Evolutionary conservation across 2,329 filamentous ascomycete species (phyloP), one percentile per base, ranked within the genome.

Genomic region (Lasiodiplodia sp.): DNA sequence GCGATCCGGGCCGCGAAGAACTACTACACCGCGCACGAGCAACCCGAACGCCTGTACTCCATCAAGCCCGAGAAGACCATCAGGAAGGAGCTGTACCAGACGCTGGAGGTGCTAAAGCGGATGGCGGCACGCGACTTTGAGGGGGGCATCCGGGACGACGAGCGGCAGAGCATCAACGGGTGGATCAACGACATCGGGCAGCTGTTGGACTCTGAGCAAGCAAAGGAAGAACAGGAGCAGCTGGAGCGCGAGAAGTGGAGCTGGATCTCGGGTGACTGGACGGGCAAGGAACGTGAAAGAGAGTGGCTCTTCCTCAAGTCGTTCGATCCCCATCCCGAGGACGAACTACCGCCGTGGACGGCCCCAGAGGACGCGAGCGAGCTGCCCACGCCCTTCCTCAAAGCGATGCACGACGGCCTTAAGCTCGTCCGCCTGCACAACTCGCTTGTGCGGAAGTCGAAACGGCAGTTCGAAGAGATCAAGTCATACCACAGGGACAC

Each of bases 1-100:
- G 95, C 95, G n/a, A 98, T 99, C 73, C 89, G 94, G 65, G 94
- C 95, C 1, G 96, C 96, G 64, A 97, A 96, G 81, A 91, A 96
- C 75, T 99, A 98, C 82, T 98, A 99, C 81, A 97, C 94, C 0
- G 88, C 93, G 4, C 96, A 98, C 77, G 92, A 96, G 75, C 87
- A 94, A 66, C 93, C 94, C 1, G 91, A 96, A 73, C 90, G 92
- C 47, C 84, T 98, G 21, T 93, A 96, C 75, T 84, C 91, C 34
- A 96, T 98, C 80, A 94, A 93, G 79, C 90, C 93, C 0, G 96
- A 99, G 79, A 92, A 91, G 71, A 87, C 92, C 72, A 91, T 99
- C 58, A 90, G 96, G 52, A 86, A 91, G 63, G 95, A 98, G 74
- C 83, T 98, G 10, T 87, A 97, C 51, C 87, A 89, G 68, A 92